Base-by-base conservation (phyloP, 2,329 filamentous ascomycete genomes). In the Talaromyces pinophilus region DNA sequence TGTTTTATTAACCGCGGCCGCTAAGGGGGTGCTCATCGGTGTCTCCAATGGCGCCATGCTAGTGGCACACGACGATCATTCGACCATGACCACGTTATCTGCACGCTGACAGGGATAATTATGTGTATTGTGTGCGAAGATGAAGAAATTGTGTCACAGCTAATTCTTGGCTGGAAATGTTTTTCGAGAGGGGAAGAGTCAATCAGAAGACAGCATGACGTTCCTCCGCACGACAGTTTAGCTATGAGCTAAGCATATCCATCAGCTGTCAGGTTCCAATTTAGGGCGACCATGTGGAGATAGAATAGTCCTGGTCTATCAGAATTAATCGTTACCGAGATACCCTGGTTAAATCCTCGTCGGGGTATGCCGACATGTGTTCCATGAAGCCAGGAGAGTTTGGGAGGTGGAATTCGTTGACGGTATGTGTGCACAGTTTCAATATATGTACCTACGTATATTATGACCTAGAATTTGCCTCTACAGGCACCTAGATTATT, bases 11-110 rank as follows among this genome's bases (percentile, higher is more conserved):
- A 44, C 4, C 11, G 38, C 33, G 10, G 57, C 57, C 57, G 57
- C 57, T 46, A 60, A 60, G 57, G 38, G 19, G 60, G 62, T 67
- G 54, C 65, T 67, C 65, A 67, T 67, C 46, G 42, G n/a, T n/a
- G 46, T 46, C 62, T 60, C 35, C 46, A 59, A 67, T 67, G 52
- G 61, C 65, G 65, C 60, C 30, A 67, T 67, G 52, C 25, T 33
- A 59, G 40, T 59, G 42, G 15, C 38, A 40, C 42, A 30, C 54
- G 52, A 64, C 54, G 30, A 50, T 50, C 62, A 64, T 64, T 64
- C 62, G 62, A 63, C 61, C 25, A 19, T 4, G 10, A 59, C 19
- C 50, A 46, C 22, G 62, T 57, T 63, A 57, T 57, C 28, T 55
- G 28, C 40, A 44, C 35, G 1, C 10, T 3, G 52, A 59, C 52